Evolutionary conservation across 23 red algal species (phyloP).

Genomic region (Agarophyton chilense): DNA sequence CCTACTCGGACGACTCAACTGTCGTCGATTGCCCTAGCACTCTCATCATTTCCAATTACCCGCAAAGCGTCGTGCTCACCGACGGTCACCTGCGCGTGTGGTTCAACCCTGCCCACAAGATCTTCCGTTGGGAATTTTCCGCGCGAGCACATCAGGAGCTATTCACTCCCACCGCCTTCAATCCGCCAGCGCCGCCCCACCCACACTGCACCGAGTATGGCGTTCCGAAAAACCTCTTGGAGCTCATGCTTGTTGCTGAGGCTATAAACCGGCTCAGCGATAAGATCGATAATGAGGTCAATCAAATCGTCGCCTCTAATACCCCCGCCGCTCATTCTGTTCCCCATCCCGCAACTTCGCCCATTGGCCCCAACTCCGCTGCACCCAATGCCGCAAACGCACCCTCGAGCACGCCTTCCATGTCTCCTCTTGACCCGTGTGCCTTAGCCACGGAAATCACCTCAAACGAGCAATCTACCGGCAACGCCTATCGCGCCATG

Average conservation of each 20-base stretch:
- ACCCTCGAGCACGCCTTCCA: not conserved
- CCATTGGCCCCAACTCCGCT: not conserved
- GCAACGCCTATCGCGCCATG: slow-evolving; percentile 16
- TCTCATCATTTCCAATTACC: slow-evolving; percentile 62
- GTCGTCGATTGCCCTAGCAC: slow-evolving; percentile 70
- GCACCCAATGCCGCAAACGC: not conserved
- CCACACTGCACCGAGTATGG: slow-evolving; percentile 23
- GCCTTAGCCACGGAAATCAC: not conserved
- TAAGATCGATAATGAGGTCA: slow-evolving; percentile 42
- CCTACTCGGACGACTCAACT: slow-evolving; percentile 30
- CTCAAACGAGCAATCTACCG: slow-evolving; percentile 2
- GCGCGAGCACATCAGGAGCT: slow-evolving; percentile 51
- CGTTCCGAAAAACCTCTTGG: slow-evolving; percentile 15
- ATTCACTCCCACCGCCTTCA: slow-evolving; percentile 4
- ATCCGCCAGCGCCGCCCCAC: not conserved
- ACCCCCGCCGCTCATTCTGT: not conserved
- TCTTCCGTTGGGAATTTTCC: slow-evolving; percentile 69
- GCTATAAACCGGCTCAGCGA: slow-evolving; percentile 29
- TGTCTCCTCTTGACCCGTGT: not conserved
- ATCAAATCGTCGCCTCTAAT: not conserved
- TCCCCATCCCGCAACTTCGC: not conserved
- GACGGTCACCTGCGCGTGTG: slow-evolving; percentile 70
- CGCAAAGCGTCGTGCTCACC: slow-evolving; percentile 5
- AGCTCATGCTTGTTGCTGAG: slow-evolving; percentile 25
- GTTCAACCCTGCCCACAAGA: slow-evolving; percentile 57